Evolutionary conservation across 192 early-diverging fungal genomes (phyloP), one percentile per base, ranked within the genome.

Genomic region (Podila verticillata): DNA sequence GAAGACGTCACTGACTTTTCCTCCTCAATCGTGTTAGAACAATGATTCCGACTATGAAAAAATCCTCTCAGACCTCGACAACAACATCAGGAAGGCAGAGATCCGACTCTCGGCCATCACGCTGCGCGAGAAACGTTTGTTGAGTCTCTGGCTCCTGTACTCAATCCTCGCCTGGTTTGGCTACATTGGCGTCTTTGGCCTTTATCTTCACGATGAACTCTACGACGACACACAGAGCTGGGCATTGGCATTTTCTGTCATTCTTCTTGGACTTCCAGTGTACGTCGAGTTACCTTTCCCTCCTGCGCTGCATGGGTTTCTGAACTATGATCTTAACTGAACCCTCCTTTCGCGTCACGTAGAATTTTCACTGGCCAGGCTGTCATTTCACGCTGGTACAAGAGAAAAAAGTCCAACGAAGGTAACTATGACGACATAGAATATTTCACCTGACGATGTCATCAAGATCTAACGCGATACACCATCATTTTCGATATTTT

Each of bases 51-150:
- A 85, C 65, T 85, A 82, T 70, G 84, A 85, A 82, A 78, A 74
- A 63, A 85, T 85, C 70, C 83, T 93, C 22, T 89, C 88, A 30
- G 87, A 90, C 35, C 87, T 94, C 7, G 91, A 92, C 68, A 86
- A 78, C 26, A 87, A 92, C 44, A 89, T 90, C 56, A 83, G 91
- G 57, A 86, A 81, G 32, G 83, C 91, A 7, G 90, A 94, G 71
- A 61, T 84, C 29, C 81, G 88, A 80, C 86, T 93, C 54, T 86
- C 88, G 47, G 91, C 90, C 72, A 89, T 92, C 59, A 87, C 87
- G 68, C 82, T 93, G 12, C 81, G 89, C 10, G 88, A 93, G 63
- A 87, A 84, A 20, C 69, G 86, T 19, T 65, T 89, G 7, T 51
- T 86, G 62, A 70, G 85, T 20, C 75, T 84, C 56, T 93, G 87